These are phyloP conservation scores for Raffaelea deltoideospora DNA, from an alignment of 2,329 filamentous ascomycete genomes.

Conservation along the genomic window DNA sequence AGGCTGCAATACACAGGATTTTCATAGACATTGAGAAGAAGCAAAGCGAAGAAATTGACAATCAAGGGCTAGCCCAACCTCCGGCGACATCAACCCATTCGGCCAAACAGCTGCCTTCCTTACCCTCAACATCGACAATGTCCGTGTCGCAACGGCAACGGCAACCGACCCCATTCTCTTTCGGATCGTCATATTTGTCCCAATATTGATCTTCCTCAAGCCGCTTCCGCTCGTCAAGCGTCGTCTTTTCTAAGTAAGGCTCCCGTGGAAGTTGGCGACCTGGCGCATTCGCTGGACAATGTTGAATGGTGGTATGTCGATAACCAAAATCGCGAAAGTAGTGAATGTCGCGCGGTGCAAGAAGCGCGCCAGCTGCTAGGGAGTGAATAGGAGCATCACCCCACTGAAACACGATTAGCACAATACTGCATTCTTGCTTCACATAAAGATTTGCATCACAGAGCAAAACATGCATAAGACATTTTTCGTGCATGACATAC, in stretches of 20 bases:
- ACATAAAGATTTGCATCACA: too few relatives aligned
- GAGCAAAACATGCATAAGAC: too few relatives aligned
- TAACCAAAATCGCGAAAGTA: constrained; percentile 99
- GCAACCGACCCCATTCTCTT: constrained; percentile 94
- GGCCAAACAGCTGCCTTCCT: constrained; percentile 83
- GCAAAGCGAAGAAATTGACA: too few relatives aligned
- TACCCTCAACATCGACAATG: constrained; percentile 93
- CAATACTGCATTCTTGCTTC: background rate
- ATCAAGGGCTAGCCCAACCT: constrained; percentile 58
- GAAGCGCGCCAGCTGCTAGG: constrained; percentile 77
- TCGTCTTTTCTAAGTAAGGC: constrained; percentile 72
- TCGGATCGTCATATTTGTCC: constrained; percentile 71
- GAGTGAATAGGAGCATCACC: constrained; percentile 98
- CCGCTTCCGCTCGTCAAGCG: constrained; percentile 65
- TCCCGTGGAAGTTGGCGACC: constrained; percentile 67
- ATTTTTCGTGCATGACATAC: constrained; percentile 34
- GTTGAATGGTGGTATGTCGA: constrained; percentile 95
- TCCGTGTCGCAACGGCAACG: constrained; percentile 94
- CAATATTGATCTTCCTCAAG: constrained; percentile 93
- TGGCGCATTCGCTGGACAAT: constrained; percentile 92
- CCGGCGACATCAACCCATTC: constrained; percentile 98
- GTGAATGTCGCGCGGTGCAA: constrained; percentile 73
- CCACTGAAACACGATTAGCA: constrained; percentile 51
- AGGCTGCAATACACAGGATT: too few relatives aligned
- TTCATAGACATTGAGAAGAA: too few relatives aligned